Evolutionary conservation across 2,329 filamentous ascomycete genomes (phyloP), one percentile per base, ranked within the genome.

Genomic region (Leptographium procerum): DNA sequence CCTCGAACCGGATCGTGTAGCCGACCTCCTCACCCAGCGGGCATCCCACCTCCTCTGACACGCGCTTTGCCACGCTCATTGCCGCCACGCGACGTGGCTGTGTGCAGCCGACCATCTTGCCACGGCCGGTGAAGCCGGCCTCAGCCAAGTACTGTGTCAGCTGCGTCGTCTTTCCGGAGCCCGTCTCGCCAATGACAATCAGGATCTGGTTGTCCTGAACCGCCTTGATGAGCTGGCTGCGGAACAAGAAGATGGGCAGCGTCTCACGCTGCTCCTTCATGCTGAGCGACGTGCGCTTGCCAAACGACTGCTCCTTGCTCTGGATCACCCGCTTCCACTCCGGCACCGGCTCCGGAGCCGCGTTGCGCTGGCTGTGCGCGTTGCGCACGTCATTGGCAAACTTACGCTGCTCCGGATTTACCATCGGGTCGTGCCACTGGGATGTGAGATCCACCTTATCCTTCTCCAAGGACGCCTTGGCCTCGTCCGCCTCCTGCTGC

Each of bases 401-500:
- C 64, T 94, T 87, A 58, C 88, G 82, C 69, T 91, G 84, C 63
- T 94, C 88, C 1, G 89, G 86, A 28, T 86, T 83, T 16, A 90
- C 87, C 91, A 99, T 96, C 0, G 94, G 94, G 69, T 99, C 94
- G 59, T 96, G 88, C 95, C 95, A 99, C 70, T 96, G 91, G 14
- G 89, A 84, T 56, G 87, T 84, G 3, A 99, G 76, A 66, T 97
- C 91, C 34, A 94, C 87, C 66, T 91, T 87, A 63, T 89, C 84
- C 61, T 94, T 84, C 26, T 90, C 87, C 61, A 91, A 86, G 0
- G 84, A 85, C 76, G 72, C 90, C 62, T 94, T 87, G 0, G 85
- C 85, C 75, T 72, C 90, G 60, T 95, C 88, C 0, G 84, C 85
- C 72, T 99, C 92, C 68, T 95, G 88, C 66, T 96, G 89, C 61